Percentiles rank a stretch among this genome's conserved stretches.
Evolutionary conservation across 768 basidiomycete species (phyloP).

Genomic region (Kwoniella pini): DNA sequence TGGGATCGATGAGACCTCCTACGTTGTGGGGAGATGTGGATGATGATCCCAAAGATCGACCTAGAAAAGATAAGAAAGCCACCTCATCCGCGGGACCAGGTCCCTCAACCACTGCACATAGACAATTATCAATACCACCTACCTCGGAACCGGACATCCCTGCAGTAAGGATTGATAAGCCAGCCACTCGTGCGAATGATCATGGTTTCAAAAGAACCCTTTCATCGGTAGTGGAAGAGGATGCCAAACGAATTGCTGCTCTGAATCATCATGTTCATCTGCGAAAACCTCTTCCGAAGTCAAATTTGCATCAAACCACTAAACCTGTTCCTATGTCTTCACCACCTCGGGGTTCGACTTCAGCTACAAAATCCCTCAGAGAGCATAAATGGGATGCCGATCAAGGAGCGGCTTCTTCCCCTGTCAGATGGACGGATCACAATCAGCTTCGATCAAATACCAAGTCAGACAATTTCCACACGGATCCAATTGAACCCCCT

Average conservation of each 20-base stretch:
- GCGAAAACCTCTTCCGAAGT: constrained; percentile 19
- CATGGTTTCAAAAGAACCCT: constrained; percentile 48
- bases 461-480: constrained; percentile 30
- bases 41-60: constrained; percentile 30
- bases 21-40: constrained; percentile 48
- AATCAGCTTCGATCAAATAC: neutral
- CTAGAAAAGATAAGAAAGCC: constrained; percentile 23
- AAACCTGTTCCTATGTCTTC: constrained; percentile 31
- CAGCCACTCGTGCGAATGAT: constrained; percentile 5
- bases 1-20: constrained; percentile 47
- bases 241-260: constrained; percentile 39
- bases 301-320: constrained; percentile 20
- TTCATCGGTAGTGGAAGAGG: constrained; percentile 42
- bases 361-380: constrained; percentile 22
- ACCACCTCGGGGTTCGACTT: constrained; percentile 24
- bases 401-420: constrained; percentile 7
- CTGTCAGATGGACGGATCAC: constrained; percentile 14
- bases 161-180: constrained; percentile 20
- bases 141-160: constrained; percentile 25
- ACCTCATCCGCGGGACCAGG: neutral
- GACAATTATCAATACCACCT: constrained; percentile 6
- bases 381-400: constrained; percentile 14
- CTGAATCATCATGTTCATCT: constrained; percentile 16
- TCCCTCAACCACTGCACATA: constrained; percentile 1
- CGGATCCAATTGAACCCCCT: constrained; percentile 23